A percentile compares a stretch with the other conserved stretches of the same genome.
These are phyloP conservation scores for Botryotinia convoluta DNA, from an alignment of 2,329 filamentous ascomycete species.

Conservation along the genomic window DNA sequence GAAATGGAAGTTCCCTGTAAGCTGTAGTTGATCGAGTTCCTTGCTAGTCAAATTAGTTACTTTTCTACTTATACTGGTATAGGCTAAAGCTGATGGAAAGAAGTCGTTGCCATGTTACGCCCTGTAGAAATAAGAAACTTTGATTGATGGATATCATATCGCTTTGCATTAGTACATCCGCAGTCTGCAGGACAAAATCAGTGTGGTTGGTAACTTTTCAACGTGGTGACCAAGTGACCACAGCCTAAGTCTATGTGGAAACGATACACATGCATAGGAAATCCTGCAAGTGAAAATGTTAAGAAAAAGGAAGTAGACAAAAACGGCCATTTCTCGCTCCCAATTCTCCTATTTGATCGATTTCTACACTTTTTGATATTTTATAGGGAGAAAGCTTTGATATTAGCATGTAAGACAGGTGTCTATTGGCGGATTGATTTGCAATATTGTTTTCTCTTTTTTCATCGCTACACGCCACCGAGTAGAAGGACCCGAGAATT, in stretches of 20 bases:
- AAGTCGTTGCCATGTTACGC: conserved; percentile 19
- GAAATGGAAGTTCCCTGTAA: background rate
- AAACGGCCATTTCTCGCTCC: conserved; percentile 11
- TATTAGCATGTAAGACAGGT: background rate
- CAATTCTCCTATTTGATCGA: background rate
- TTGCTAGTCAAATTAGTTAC: conserved; percentile 1
- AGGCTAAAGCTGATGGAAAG: conserved; percentile 8
- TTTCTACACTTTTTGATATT: background rate
- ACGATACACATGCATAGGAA: conserved; percentile 16
- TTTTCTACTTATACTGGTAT: background rate
- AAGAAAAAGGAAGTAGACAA: conserved; percentile 11
- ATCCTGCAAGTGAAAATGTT: conserved; percentile 15
- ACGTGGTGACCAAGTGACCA: conserved; percentile 22
- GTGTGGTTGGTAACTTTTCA: conserved; percentile 21
- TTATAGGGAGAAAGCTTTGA: conserved; percentile 1
- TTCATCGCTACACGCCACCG: conserved; percentile 17
- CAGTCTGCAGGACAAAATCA: conserved; percentile 22
- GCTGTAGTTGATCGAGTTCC: conserved; percentile 14
- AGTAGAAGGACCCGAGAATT: conserved; percentile 19
- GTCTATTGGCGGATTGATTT: conserved; percentile 9
- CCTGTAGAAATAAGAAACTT: conserved; percentile 14
- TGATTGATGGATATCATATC: conserved; percentile 21
- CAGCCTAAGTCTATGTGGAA: conserved; percentile 9
- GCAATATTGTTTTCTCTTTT: background rate
- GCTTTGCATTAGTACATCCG: conserved; percentile 22